Evolutionary conservation across 805 yeast genomes (phyloP), one percentile per base, ranked within the genome.

Genomic region (Ogataea saltuana): DNA sequence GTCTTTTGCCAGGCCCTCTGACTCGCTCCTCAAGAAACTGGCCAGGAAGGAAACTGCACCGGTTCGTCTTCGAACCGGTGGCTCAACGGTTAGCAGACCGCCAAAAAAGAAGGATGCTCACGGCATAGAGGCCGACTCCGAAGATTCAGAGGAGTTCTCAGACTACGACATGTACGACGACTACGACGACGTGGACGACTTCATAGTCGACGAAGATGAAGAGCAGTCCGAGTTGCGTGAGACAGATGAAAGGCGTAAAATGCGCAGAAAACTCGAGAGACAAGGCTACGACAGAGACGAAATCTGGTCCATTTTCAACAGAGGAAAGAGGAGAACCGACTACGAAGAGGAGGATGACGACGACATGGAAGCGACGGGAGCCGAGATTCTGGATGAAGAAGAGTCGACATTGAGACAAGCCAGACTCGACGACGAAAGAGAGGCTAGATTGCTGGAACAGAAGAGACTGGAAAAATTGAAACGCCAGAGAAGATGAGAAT

Each of bases 351-450:
- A 72, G 42, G 74, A 76, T 6, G 76, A 75, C 23, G 81, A 75
- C 45, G 88, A 87, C 56, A 91, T 93, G 97, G 98, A 91, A 60
- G 97, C 97, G 3, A 84, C 93, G 1, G 97, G 97, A 20, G 82
- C 82, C 20, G 97, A 91, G 50, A 80, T 93, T 18, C 67, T 88
- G 31, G 86, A 79, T 44, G 99, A 91, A 57, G 99, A 91, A 64
- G 76, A 70, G 48, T 58, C 76, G 25, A 83, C 96, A 10, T 70
- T 80, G 27, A 73, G 74, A 38, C 75, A 73, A 42, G 99, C 95
- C 0, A 74, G 77, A 52, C 49, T 73, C 29, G 99, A 93, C 59
- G 99, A 91, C 58, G 68, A 72, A 37, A 68, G 74, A 40, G 97
- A 90, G 60, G 78, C 78, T 56, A 77, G 70, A 41, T 72, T 80